A percentile compares a stretch with the other conserved stretches of the same genome.
Evolutionary conservation across 306 rosid species (phyloP).

Genomic region (Spatholobus suberectus): DNA sequence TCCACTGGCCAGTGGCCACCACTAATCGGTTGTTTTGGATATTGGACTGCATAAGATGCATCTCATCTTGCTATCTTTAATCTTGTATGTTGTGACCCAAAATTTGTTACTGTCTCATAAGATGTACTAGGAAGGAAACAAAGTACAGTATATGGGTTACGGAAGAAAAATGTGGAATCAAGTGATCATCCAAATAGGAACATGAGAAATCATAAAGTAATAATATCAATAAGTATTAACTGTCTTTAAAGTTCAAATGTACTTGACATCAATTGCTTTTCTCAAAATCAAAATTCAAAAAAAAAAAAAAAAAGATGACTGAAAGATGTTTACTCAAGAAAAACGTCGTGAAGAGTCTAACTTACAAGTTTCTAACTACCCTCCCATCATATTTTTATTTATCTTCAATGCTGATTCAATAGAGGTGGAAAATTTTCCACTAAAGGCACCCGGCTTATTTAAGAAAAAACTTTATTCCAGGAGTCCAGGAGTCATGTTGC

Average conservation of each 20-base stretch:
- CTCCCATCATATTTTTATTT: conserved; percentile 13
- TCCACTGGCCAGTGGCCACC: neutral
- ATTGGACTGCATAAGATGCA: neutral
- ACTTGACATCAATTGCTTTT: conserved; percentile 17
- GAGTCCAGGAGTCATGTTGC: neutral
- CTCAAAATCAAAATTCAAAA: neutral
- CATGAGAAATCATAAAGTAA: neutral
- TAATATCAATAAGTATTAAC: neutral
- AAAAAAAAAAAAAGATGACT: neutral
- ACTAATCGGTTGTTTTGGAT: neutral
- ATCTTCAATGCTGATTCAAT: neutral
- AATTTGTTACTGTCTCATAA: neutral
- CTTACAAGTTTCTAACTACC: conserved; percentile 20
- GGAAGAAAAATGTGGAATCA: neutral
- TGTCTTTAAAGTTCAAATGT: neutral
- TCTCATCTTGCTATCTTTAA: neutral
- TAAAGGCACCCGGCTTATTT: neutral
- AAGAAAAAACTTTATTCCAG: neutral
- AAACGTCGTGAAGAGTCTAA: neutral
- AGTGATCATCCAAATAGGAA: neutral
- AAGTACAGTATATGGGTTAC: neutral
- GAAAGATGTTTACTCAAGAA: neutral
- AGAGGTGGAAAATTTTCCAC: neutral
- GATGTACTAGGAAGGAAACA: neutral
- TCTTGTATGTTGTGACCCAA: neutral